Conservation (phyloP, 805 yeast genomes). For the Ogataea trehaloabstinens region DNA sequence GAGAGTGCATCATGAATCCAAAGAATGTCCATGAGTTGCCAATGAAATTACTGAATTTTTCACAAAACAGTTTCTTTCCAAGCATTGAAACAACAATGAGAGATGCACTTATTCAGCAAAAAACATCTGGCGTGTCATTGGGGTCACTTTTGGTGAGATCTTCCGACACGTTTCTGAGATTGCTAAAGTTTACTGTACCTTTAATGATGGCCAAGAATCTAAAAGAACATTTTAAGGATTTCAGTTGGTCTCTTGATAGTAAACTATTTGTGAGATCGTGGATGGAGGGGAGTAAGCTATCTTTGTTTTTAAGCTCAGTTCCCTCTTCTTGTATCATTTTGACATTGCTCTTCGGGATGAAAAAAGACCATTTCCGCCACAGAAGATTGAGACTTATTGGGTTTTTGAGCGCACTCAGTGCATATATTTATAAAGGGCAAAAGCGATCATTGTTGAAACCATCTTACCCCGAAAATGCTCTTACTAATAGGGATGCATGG, state of each 20-base stretch:
- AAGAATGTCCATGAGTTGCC: conserved; percentile 3
- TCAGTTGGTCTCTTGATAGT: background rate
- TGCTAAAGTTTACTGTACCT: conserved; percentile 3
- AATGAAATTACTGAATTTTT: conserved; percentile 2
- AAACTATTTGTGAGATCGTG: background rate
- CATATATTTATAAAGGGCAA: conserved; percentile 1
- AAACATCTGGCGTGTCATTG: background rate
- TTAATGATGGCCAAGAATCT: conserved; percentile 5
- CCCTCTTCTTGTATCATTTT: conserved; percentile 3
- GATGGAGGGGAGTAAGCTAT: conserved; percentile 5
- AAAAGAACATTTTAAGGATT: background rate
- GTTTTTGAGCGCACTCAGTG: conserved; percentile 1
- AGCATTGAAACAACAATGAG: background rate
- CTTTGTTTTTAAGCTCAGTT: conserved; percentile 4
- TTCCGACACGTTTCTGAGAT: background rate
- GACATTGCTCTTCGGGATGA: conserved; percentile 1
- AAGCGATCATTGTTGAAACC: background rate
- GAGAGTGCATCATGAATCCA: background rate
- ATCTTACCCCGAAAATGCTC: background rate
- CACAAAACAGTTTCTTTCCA: conserved; percentile 1
- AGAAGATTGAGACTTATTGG: conserved; percentile 2
- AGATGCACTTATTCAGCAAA: background rate
- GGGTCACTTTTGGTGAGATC: background rate
- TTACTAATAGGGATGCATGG: conserved; percentile 7
- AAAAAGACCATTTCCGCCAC: background rate